phyloP scores from a whole-genome alignment of 768 basidiomycete species.

The Erythrobasidium yunnanense region DNA sequence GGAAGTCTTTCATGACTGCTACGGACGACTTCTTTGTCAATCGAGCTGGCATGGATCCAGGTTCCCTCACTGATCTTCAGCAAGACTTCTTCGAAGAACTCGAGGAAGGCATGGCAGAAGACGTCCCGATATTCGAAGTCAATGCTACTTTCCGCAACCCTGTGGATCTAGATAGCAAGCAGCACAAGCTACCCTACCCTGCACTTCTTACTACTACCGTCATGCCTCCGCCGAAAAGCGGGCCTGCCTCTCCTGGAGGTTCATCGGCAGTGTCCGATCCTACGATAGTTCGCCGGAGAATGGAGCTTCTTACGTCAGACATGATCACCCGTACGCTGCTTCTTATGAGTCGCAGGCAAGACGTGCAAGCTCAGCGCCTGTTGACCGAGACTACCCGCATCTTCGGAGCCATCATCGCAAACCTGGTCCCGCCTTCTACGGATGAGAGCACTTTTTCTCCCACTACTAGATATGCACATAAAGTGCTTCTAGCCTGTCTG shows the following conservation, averaged over 20 bases:
- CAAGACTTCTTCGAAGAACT: conserved; percentile 36
- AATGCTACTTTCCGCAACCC: conserved; percentile 12
- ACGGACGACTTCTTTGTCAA: conserved; percentile 68
- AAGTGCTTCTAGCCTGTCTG: conserved; percentile 67
- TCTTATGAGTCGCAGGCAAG: conserved; percentile 81
- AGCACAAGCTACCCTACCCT: conserved; percentile 77
- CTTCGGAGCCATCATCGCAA: conserved; percentile 58
- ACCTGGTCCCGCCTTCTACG: conserved; percentile 51
- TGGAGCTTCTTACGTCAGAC: conserved; percentile 92
- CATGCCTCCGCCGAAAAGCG: conserved; percentile 48
- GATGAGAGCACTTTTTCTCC: conserved; percentile 20
- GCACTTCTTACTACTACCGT: conserved; percentile 89
- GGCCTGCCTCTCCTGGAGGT: conserved; percentile 32
- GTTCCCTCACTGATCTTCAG: conserved; percentile 29
- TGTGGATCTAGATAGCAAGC: conserved; percentile 58
- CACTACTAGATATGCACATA: conserved; percentile 23
- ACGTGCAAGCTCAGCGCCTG: conserved; percentile 77
- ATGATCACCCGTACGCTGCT: conserved; percentile 94
- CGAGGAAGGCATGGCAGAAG: conserved; percentile 80
- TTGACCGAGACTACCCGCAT: conserved; percentile 60
- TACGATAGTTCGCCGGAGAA: conserved; percentile 78
- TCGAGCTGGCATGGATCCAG: conserved; percentile 36
- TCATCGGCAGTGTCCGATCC: conserved; percentile 54
- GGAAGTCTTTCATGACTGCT: conserved; percentile 49
- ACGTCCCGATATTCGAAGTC: conserved; percentile 84